Evolutionary conservation across 495 filamentous ascomycete genomes (phyloP), one percentile per base, ranked within the genome.

Genomic region (Rusavskia elegans): DNA sequence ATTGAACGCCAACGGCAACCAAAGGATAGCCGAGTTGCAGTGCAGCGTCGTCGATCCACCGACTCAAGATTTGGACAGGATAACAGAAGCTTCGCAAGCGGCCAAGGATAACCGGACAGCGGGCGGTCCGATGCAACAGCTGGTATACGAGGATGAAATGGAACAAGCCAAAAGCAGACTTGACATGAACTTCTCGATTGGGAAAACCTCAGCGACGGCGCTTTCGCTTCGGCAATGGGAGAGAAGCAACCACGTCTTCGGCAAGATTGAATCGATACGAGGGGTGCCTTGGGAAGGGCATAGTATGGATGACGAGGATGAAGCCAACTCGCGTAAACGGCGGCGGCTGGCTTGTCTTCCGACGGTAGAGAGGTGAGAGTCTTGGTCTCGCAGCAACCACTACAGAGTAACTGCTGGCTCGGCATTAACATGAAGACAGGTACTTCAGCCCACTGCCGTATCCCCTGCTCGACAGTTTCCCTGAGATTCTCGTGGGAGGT

Each of bases 401-500:
- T 21, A n/a, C n/a, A n/a, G n/a, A n/a, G n/a, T n/a, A 25, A 54
- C 40, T 39, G 30, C 19, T 46, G 21, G 37, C 48, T 19, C 9
- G 32, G 32, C 49, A 37, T 52, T 2, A 40, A 61, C 38, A 55
- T 57, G 42, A 59, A 58, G 59, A 57, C 58, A 83, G 80, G 51
- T 79, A 77, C 54, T 65, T 70, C 46, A 79, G 79, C 19, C 52
- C 69, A 4, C 71, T 94, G 17, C 66, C 71, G 6, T 88, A 87
- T 63, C 89, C 92, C 3, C 63, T 89, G 13, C 74, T 94, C 29
- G 80, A 89, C 62, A 94, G 86, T 65, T 95, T 85, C 70, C 92
- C 76, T 37, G 68, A 53, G 32, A 84, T 84, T 55, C 89, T 82
- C 69, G 69, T 64, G 45, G 65, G 48, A 57, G 59, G 20, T 53